phyloP scores from a whole-genome alignment of 2,329 filamentous ascomycete species.

The Fusarium sarcochroum region DNA sequence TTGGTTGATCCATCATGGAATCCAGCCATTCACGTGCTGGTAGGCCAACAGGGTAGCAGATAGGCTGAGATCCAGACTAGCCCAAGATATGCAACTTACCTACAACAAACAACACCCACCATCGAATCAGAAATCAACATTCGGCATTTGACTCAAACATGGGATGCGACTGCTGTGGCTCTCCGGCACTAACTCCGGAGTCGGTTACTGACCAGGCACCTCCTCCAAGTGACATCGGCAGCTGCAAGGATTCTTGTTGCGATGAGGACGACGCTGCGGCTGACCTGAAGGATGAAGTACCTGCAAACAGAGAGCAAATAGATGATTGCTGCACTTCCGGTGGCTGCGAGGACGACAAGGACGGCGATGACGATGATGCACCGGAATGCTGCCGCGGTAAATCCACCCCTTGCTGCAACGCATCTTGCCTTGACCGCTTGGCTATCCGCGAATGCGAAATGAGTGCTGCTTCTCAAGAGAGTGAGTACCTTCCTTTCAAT shows the following conservation, averaged over 20 bases:
- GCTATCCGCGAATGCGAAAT: constrained; percentile 58
- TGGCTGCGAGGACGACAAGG: background rate
- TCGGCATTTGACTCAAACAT: constrained; percentile 5
- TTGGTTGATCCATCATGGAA: background rate
- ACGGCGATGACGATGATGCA: background rate
- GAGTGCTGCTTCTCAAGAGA: constrained; percentile 3
- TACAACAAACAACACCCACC: background rate
- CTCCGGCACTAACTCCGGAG: constrained; percentile 7
- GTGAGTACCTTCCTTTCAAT: constrained; percentile 3
- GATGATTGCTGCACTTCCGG: constrained; percentile 12
- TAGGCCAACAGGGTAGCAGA: constrained; percentile 9
- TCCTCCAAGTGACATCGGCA: background rate
- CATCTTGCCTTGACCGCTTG: constrained; percentile 59
- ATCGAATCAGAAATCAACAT: background rate
- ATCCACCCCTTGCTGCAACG: constrained; percentile 58
- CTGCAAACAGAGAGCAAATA: background rate
- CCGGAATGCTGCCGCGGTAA: constrained; percentile 60
- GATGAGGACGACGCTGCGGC: background rate
- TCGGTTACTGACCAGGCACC: background rate
- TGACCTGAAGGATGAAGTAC: background rate
- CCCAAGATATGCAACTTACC: background rate
- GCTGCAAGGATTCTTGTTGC: constrained; percentile 25
- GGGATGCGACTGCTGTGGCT: constrained; percentile 38
- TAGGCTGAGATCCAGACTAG: constrained; percentile 3
- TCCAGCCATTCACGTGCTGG: constrained; percentile 29